A percentile compares a stretch with the other conserved stretches of the same genome.
These are phyloP conservation scores for Lachancea fermentati DNA, from an alignment of 805 yeast species.

Conservation along the genomic window DNA sequence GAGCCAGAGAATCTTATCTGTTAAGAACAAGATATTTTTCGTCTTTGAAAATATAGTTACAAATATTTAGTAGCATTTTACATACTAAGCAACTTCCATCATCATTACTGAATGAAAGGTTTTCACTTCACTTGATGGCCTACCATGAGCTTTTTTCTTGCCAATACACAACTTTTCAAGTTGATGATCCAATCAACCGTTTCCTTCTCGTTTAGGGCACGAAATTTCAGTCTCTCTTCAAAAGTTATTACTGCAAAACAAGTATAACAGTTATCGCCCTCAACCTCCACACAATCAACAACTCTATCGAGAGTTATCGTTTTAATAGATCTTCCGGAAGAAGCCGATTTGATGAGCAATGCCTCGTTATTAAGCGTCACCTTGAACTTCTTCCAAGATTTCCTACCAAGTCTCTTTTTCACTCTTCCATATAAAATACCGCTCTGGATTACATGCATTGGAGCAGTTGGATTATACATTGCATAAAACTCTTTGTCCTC, in stretches of 20 bases:
- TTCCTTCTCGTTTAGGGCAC: slow-evolving; percentile 17
- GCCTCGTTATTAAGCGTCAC: slow-evolving; percentile 15
- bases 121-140: neutral
- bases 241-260: slow-evolving; percentile 17
- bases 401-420: slow-evolving; percentile 15
- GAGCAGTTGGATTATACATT: slow-evolving; percentile 14
- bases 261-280: slow-evolving; percentile 11
- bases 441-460: slow-evolving; percentile 13
- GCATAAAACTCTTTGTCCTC: slow-evolving; percentile 17
- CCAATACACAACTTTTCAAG: slow-evolving; percentile 18
- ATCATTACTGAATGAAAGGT: too few relatives aligned
- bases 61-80: neutral
- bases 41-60: neutral
- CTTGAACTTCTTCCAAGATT: slow-evolving; percentile 18
- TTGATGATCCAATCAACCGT: slow-evolving; percentile 23
- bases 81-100: neutral
- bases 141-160: slow-evolving; percentile 11
- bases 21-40: neutral
- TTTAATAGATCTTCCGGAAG: slow-evolving; percentile 13
- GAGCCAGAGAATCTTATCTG: too few relatives aligned
- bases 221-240: slow-evolving; percentile 17
- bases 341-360: slow-evolving; percentile 14
- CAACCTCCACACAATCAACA: slow-evolving; percentile 20
- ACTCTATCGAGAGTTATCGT: slow-evolving; percentile 12
- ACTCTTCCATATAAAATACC: slow-evolving; percentile 15